Base-by-base conservation (phyloP, 768 basidiomycete genomes). In the Lactarius akahatsu region DNA sequence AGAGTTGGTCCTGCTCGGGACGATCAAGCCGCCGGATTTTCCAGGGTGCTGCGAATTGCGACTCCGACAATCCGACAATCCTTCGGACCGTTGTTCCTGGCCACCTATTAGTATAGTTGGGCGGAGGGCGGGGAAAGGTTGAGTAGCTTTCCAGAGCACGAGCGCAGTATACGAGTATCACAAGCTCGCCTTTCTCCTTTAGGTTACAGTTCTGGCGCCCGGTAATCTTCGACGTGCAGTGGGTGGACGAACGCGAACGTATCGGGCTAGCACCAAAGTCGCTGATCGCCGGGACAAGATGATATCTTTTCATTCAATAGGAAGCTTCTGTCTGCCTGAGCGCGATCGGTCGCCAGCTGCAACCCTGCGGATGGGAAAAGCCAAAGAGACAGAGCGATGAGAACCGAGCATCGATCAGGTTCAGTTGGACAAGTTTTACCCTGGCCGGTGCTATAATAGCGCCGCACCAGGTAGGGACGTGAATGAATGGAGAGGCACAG, bases 331-430 rank as follows among this genome's bases (percentile, higher is more conserved):
- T 3, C 26, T 30, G 9, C 34, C 10, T 38, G 16, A 40, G 36
- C 45, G 34, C 57, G 18, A 58, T 64, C 47, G 50, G 50, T 52
- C 23, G 23, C 26, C 50, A 52, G 50, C 10, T 26, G 50, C 4
- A 52, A 64, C 10, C n/a, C 34, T 32, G 30, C 55, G 47, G 34
- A 66, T 66, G 60, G 65, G 54, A 55, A 56, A 57, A 61, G n/a
- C 23, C 16, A 54, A 54, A 6, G 8, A 18, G 26, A 13, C 47
- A 26, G 23, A 23, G 38, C 34, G 15, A 23, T 30, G 20, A 23
- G 45, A 47, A 47, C 10, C 41, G 11, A 50, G 47, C 11, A 50
- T 23, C n/a, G 47, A 50, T 50, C 50, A 52, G 50, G 50, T 52
- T 26, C 26, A 15, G 50, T 52, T 11, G 26, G 26, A 13, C 41